These are phyloP conservation scores for Diphasiastrum complanatum DNA, from an alignment of 83 land plant species.

Conservation along the genomic window DNA sequence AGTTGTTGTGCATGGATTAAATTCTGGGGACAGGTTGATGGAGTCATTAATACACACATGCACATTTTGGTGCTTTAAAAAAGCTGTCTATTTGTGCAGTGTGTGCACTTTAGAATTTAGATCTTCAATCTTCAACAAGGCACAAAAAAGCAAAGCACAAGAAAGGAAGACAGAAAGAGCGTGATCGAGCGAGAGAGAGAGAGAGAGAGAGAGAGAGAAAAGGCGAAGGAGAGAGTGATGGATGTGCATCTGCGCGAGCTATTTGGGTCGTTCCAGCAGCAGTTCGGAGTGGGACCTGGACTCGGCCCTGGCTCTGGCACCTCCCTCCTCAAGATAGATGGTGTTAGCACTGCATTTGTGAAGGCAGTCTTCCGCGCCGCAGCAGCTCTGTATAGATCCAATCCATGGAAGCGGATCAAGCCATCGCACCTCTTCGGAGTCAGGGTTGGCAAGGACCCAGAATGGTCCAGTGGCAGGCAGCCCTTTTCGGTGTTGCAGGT, in stretches of 20 bases:
- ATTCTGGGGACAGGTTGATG: too few relatives aligned
- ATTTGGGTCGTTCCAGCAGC: slow-evolving; percentile 55
- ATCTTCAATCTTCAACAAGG: too few relatives aligned
- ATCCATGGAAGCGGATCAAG: slow-evolving; percentile 56
- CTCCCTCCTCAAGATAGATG: slow-evolving; percentile 42
- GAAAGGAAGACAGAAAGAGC: too few relatives aligned
- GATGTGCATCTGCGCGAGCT: slow-evolving; percentile 56
- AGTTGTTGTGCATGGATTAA: too few relatives aligned
- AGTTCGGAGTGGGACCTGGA: slow-evolving; percentile 58
- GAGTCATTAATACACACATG: too few relatives aligned
- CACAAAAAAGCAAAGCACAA: too few relatives aligned
- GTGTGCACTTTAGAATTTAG: too few relatives aligned
- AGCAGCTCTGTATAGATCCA: slow-evolving; percentile 48
- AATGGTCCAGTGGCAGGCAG: slow-evolving; percentile 44
- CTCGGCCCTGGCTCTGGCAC: slow-evolving; percentile 48
- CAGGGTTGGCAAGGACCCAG: slow-evolving; percentile 58
- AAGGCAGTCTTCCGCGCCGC: slow-evolving; percentile 44
- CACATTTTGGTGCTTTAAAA: too few relatives aligned
- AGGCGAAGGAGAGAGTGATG: slow-evolving; percentile 24
- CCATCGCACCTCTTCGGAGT: slow-evolving; percentile 49
- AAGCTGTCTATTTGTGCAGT: too few relatives aligned
- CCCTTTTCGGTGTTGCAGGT: slow-evolving; percentile 50
- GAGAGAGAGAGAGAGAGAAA: too few relatives aligned
- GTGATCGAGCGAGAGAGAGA: too few relatives aligned
- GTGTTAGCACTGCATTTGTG: slow-evolving; percentile 39